phyloP scores from a whole-genome alignment of 2,329 filamentous ascomycete genomes.

The Fusarium incarnatum region DNA sequence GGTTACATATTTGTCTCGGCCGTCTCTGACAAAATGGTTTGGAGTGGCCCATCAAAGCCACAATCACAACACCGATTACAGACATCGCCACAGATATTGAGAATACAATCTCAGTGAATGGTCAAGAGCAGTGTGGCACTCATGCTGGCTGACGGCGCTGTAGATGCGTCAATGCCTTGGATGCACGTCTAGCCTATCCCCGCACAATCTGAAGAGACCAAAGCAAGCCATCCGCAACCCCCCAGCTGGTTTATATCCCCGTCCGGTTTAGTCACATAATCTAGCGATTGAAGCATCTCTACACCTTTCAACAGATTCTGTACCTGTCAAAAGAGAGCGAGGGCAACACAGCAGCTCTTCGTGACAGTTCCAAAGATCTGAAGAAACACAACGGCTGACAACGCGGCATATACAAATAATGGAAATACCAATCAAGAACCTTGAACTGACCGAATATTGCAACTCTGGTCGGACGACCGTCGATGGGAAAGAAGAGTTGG shows the following conservation, averaged over 20 bases:
- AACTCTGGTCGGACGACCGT: constrained; percentile 8
- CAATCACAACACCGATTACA: constrained; percentile 7
- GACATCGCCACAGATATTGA: constrained; percentile 11
- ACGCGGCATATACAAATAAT: constrained; percentile 9
- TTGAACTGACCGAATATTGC: constrained; percentile 44
- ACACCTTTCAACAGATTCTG: not conserved
- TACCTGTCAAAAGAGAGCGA: constrained; percentile 20
- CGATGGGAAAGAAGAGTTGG: constrained; percentile 10
- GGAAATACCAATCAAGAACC: constrained; percentile 43
- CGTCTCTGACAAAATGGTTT: not conserved
- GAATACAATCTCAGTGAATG: constrained; percentile 21
- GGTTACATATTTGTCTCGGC: constrained; percentile 2
- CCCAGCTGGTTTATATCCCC: constrained; percentile 35
- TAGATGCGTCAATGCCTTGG: constrained; percentile 56
- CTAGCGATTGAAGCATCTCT: not conserved
- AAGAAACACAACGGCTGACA: constrained; percentile 28
- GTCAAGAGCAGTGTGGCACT: constrained; percentile 28
- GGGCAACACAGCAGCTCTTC: constrained; percentile 23
- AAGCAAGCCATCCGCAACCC: constrained; percentile 40
- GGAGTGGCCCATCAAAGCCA: constrained; percentile 13
- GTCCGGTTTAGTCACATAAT: constrained; percentile 18
- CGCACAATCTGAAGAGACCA: constrained; percentile 36
- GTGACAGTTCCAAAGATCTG: constrained; percentile 12
- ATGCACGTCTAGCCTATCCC: constrained; percentile 47
- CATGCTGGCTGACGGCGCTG: constrained; percentile 46